Percentiles rank a stretch among this genome's conserved stretches.
Evolutionary conservation across 164 flowering plant genomes (phyloP).

Genomic region (Chimonanthus praecox): DNA sequence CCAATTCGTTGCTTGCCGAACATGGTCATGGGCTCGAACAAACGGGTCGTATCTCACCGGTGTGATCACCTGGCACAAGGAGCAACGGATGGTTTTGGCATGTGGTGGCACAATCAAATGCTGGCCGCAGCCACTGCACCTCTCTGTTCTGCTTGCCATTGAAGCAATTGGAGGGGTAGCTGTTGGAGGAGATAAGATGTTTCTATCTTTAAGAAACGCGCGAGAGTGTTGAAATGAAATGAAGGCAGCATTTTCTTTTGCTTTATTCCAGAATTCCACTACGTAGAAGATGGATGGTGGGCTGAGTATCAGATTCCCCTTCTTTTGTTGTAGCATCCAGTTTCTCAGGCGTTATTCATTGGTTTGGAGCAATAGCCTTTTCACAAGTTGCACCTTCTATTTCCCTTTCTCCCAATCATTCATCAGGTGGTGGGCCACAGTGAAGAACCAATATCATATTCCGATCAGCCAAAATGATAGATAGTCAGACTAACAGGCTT

Average conservation of each 20-base stretch:
- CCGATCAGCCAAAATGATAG: too few relatives aligned
- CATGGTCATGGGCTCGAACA: conserved; percentile 8
- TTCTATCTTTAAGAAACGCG: not conserved
- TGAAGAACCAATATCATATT: too few relatives aligned
- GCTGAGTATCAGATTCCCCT: not conserved
- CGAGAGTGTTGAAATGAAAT: not conserved
- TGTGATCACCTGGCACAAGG: conserved; percentile 8
- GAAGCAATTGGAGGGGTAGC: not conserved
- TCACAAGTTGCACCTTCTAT: not conserved
- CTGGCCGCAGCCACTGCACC: conserved; percentile 19
- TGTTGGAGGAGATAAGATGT: not conserved
- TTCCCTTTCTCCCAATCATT: not conserved
- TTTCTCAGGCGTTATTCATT: too few relatives aligned
- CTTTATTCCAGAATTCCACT: too few relatives aligned
- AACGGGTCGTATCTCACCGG: conserved; percentile 4
- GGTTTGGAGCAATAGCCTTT: not conserved
- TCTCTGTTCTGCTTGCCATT: conserved; percentile 18
- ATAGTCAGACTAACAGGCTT: too few relatives aligned
- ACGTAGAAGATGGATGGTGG: not conserved
- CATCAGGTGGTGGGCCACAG: too few relatives aligned
- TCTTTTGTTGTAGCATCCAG: not conserved
- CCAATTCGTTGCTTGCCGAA: conserved; percentile 9
- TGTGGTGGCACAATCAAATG: conserved; percentile 16
- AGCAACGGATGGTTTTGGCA: conserved; percentile 18
- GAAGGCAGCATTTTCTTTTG: not conserved